Conservation (phyloP, 2,329 filamentous ascomycete genomes). For the Xylariaceae sp. region DNA sequence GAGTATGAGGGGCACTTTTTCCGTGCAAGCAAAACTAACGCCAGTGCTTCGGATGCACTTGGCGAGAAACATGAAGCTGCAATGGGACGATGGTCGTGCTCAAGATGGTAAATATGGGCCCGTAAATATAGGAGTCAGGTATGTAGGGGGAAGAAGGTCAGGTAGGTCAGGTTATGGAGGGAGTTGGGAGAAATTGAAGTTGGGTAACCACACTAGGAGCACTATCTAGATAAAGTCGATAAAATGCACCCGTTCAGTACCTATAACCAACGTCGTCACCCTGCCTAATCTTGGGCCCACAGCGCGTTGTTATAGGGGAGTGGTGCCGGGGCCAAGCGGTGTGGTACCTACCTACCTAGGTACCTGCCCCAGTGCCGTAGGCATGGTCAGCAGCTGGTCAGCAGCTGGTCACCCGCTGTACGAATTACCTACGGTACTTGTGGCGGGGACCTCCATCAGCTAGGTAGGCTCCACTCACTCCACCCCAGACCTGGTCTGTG, state of each 20-base stretch:
- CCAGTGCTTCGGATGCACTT: not conserved
- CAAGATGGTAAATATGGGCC: too few species aligned
- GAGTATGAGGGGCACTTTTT: not conserved
- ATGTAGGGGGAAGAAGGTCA: not conserved
- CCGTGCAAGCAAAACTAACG: not conserved
- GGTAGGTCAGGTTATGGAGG: not conserved
- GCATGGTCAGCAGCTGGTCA: too few species aligned
- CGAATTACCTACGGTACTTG: too few species aligned
- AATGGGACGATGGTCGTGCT: not conserved
- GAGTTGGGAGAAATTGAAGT: conserved; percentile 8
- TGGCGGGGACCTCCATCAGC: not conserved
- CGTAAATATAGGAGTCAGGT: not conserved
- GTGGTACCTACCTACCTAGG: too few species aligned
- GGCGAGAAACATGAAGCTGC: not conserved
- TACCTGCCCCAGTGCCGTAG: too few species aligned
- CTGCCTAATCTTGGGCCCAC: too few species aligned
- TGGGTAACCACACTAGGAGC: not conserved
- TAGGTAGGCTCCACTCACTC: not conserved
- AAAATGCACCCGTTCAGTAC: too few species aligned
- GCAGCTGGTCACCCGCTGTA: too few species aligned
- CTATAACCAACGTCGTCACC: too few species aligned
- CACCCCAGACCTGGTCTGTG: conserved; percentile 13
- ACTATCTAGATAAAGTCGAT: too few species aligned
- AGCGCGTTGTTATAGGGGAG: too few species aligned
- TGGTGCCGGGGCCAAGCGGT: too few species aligned